Evolutionary conservation across 306 rosid genomes (phyloP), one percentile per base, ranked within the genome.

Genomic region (Gastrolobium villosum): DNA sequence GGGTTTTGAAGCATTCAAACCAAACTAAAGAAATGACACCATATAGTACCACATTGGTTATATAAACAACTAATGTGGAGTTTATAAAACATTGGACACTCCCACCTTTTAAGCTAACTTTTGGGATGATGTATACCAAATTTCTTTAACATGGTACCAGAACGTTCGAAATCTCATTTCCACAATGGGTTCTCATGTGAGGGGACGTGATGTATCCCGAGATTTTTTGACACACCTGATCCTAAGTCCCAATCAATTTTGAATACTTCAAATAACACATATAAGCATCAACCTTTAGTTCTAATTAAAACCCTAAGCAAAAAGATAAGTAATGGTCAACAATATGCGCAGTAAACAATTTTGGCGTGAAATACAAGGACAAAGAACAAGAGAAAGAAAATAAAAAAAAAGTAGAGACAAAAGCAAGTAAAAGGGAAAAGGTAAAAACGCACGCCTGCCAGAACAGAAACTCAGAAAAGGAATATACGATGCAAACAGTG

Each of bases 361-460:
- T 10, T 0, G 54, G 64, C 56, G 28, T 15, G 61, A 48, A 70
- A 55, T 65, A 2, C 9, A 32, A 13, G 31, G 20, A 2, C 53
- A 65, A 65, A 37, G 28, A 62, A 5, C 57, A 36, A 54, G 56
- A 40, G 8, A 15, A 68, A 8, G 15, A 11, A 67, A 49, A 53
- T n/a, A 4, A 14, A 40, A 52, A 40, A 6, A 2, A 49, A 56
- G 45, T 20, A n/a, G 30, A 71, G 56, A 44, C 1, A 28, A 74
- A 65, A 81, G 70, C 70, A 53, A 61, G 44, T 5, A 36, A 44
- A 78, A 70, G 72, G 73, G 35, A 72, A 70, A 81, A 48, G 34
- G 59, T 26, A 48, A 35, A 39, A 87, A 78, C 71, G 90, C 90
- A 85, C 87, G 90, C 90, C 80, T 70, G 79, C 70, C 56, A 54